Evolutionary conservation across 2,329 filamentous ascomycete species (phyloP), one percentile per base, ranked within the genome.

Genomic region (Chrysoporthe cubensis): DNA sequence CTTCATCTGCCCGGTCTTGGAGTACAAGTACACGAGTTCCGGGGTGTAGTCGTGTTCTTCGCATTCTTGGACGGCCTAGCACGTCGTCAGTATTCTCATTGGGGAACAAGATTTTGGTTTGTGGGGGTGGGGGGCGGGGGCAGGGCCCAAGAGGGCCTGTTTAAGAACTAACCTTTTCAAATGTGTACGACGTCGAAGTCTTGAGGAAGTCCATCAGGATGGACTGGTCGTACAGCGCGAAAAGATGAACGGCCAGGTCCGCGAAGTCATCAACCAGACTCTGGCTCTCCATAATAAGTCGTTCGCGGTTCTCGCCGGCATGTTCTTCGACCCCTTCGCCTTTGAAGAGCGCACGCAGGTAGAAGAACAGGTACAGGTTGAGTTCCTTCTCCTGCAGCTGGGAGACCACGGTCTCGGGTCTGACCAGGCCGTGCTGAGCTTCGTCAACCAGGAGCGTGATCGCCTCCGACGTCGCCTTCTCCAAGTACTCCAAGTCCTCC

Each of bases 11-110:
- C 96, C 96, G 0, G 94, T 98, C 77, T 97, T 97, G 69, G 94
- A 96, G 74, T 98, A 91, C 1, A 99, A 87, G 75, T 96, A 96
- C 16, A 99, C 95, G n/a, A 98, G 87, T 77, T 99, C 96, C 48
- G 93, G 91, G 60, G 96, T 91, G 78, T 92, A 98, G 72, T 91
- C 89, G 72, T 88, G 86, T 16, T 84, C 81, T 78, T 98, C 94
- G 75, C 96, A 99, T 74, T 96, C 88, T 85, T 82, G 87, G 71
- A 80, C 91, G 77, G 80, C 93, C 88, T 85, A 78, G 2, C 1
- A 46, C 14, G 11, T 6, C n/a, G 62, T 77, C 58, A 75, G 72
- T 42, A 60, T 42, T 18, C 2, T n/a, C 11, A 3, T 11, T 43
- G 5, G 1, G 11, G 18, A 58, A 40, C 26, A 26, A 26, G 26